A percentile compares a stretch with the other conserved stretches of the same genome.
Evolutionary conservation across 1,284 basidiomycete genomes (phyloP).

Genomic region (Meira nashicola): DNA sequence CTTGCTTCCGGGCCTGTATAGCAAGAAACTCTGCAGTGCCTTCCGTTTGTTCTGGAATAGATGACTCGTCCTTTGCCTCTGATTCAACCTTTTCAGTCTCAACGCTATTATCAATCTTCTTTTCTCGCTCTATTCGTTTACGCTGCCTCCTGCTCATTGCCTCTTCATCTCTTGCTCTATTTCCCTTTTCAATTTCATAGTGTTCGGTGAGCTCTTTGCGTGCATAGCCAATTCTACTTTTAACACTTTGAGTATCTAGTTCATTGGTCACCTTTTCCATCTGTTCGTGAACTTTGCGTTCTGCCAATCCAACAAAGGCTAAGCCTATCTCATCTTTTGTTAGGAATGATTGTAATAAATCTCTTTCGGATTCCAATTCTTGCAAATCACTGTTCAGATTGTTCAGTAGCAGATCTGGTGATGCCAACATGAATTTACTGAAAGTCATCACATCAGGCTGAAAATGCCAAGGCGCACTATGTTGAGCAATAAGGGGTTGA

Average conservation of each 20-base stretch:
- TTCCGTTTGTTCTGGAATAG: neutral
- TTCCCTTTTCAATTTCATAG: conserved; percentile 22
- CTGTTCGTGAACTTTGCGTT: conserved; percentile 41
- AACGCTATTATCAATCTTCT: conserved; percentile 22
- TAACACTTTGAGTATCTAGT: conserved; percentile 34
- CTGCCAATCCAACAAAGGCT: conserved; percentile 72
- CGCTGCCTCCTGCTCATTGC: conserved; percentile 21
- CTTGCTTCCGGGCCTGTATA: conserved; percentile 5
- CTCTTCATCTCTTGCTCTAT: conserved; percentile 20
- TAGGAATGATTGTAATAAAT: conserved; percentile 54
- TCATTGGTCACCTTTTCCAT: conserved; percentile 38
- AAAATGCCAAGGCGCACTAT: conserved; percentile 90
- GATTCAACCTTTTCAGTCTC: conserved; percentile 2
- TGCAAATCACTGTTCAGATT: conserved; percentile 72
- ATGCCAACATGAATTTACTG: conserved; percentile 92
- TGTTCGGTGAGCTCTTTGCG: conserved; percentile 61
- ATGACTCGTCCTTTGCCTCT: neutral
- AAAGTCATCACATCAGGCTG: conserved; percentile 83
- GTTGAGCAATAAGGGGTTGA: conserved; percentile 68
- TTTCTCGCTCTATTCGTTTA: conserved; percentile 28
- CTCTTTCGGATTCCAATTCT: conserved; percentile 64
- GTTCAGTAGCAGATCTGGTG: conserved; percentile 67
- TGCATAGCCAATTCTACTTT: conserved; percentile 47
- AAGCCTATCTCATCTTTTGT: conserved; percentile 69
- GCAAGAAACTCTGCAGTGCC: neutral